Conservation (phyloP, 208 protist species). For the Hexamita inflata region DNA sequence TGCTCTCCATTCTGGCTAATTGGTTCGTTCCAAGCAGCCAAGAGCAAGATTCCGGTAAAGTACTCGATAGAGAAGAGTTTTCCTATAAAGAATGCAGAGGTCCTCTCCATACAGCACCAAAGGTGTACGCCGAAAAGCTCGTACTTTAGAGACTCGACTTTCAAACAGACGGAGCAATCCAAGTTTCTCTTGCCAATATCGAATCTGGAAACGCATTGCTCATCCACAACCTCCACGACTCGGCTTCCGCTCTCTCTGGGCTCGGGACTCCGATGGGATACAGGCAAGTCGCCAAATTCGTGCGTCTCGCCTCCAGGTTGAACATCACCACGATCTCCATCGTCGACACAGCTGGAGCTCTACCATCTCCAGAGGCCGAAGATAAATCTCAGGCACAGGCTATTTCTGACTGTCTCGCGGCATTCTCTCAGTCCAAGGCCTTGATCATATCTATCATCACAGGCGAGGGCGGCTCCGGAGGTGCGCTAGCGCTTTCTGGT, state of each 20-base stretch:
- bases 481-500: conserved; percentile 44
- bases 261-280: conserved; percentile 21
- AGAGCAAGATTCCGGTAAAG: too few species aligned
- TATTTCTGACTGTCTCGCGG: conserved; percentile 1
- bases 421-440: neutral
- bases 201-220: too few species aligned
- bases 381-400: neutral
- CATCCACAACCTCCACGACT: too few species aligned
- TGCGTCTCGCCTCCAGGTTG: neutral
- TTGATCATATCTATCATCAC: conserved; percentile 41
- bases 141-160: neutral
- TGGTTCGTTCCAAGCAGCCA: too few species aligned
- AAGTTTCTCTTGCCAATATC: neutral
- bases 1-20: too few species aligned
- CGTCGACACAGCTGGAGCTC: conserved; percentile 19
- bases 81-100: neutral
- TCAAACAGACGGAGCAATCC: neutral
- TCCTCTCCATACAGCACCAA: neutral
- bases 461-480: conserved; percentile 45
- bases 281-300: neutral
- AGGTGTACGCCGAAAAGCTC: neutral
- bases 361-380: conserved; percentile 12
- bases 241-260: too few species aligned
- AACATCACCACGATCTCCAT: neutral
- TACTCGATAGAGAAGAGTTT: too few species aligned